Evolutionary conservation across 2,329 filamentous ascomycete species (phyloP), one percentile per base, ranked within the genome.

Genomic region (Dothistroma septosporum): DNA sequence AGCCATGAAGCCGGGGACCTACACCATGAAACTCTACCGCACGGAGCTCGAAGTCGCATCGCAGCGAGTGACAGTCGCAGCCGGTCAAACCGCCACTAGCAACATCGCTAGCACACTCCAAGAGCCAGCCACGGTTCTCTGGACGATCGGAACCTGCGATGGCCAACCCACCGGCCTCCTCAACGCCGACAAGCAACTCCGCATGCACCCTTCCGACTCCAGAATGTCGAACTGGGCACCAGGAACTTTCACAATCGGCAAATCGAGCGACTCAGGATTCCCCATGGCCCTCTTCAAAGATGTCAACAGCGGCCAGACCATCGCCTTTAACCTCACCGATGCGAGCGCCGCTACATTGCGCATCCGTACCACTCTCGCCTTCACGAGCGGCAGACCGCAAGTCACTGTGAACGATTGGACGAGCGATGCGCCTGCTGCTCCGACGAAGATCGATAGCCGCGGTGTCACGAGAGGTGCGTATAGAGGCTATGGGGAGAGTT

Each of bases 21-120:
- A 88, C 74, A 87, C 83, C n/a, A 86, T 87, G 80, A 81, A 86
- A 4, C 79, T 88, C 41, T 87, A 86, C 73, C 83, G 85, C 65
- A 80, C 77, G 19, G 84, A 87, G 70, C 81, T 81, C 69, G 77
- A 80, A 62, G 82, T 86, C 9, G 82, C 81, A 4, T 77, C 78
- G 2, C 73, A 76, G 24, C 76, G 74, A 6, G 80, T 84, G 16
- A 76, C 73, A 0, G 82, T 87, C 46, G 76, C 75, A 1, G 80
- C 81, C 0, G 83, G 83, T 4, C 72, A 73, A 33, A 77, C 78
- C 0, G 78, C 78, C 0, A 79, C 76, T 2, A 77, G 78, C 54
- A 79, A 81, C 68, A 85, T 86, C 52, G 78, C 80, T 2, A 80
- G 79, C 33, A 75, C 72, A 14, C 78, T 79, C 4, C 72, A 76